Evolutionary conservation across 768 basidiomycete genomes (phyloP), one percentile per base, ranked within the genome.

Genomic region (Mycena sanguinolenta): DNA sequence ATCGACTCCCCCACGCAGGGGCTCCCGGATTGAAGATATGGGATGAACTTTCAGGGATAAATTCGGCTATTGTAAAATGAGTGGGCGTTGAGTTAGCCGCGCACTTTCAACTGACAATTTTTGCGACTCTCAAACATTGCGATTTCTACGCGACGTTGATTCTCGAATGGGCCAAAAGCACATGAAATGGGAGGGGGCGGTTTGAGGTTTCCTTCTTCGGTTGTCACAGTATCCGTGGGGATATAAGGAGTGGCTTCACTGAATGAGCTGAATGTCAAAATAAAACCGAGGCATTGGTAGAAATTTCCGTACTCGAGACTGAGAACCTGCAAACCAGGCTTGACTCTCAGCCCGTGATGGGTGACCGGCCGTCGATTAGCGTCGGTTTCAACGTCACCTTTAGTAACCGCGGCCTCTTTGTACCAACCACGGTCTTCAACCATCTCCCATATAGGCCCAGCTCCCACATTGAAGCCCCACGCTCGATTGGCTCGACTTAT

Each of bases 1-100:
- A 73, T 97, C 95, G 39, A 97, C 76, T 3, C 91, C n/a, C 95
- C 91, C 93, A 95, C n/a, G 95, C 92, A 0, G 95, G 93, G 3
- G 92, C 93, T 8, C 98, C 98, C 0, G 94, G 92, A 70, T 92
- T 94, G 79, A 98, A 92, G 1, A 97, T 83, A 69, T 92, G 87
- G 0, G 92, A 86, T 32, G 85, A 83, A 72, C 88, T 90, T 44
- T 86, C 87, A 3, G 88, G 82, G 14, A 91, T 80, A 71, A 87
- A 88, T 13, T 89, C 82, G 44, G 89, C 95, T 96, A 69, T 17
- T 64, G 13, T 63, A 9, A 42, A 44, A 52, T 50, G 38, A 38
- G 42, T 60, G 65, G 34, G 36, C 10, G 19, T 27, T 50, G 17
- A 6, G 21, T 39, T 19, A 64, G 53, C n/a, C 27, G 10, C 39